Evolutionary conservation across 129 eudicot genomes (phyloP).

Genomic region (Silybum marianum): DNA sequence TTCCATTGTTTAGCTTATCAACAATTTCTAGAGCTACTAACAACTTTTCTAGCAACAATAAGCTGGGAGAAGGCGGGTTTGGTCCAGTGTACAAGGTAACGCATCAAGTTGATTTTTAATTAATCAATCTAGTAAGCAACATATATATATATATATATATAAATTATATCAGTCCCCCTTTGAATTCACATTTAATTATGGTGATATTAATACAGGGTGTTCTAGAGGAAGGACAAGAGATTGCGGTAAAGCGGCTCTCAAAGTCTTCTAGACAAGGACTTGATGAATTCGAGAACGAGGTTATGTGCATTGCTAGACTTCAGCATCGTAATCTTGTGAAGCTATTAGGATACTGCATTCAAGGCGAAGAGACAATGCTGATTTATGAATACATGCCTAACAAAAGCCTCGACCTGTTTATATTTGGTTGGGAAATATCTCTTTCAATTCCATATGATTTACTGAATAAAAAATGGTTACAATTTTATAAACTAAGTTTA

Average conservation of each 20-base stretch:
- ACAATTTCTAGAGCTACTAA: slow-evolving; percentile 25
- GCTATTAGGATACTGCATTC: slow-evolving; percentile 56
- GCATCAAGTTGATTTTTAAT: neutral
- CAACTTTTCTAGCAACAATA: slow-evolving; percentile 18
- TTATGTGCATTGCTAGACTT: slow-evolving; percentile 46
- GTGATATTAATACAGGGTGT: slow-evolving; percentile 44
- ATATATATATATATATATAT: no score
- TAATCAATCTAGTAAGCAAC: neutral
- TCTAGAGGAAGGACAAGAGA: slow-evolving; percentile 53
- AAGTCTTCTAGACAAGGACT: slow-evolving; percentile 55
- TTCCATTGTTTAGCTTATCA: slow-evolving; percentile 15
- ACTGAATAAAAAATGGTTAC: neutral
- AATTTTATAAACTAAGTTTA: neutral
- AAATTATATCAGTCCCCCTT: no score
- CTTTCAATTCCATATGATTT: neutral
- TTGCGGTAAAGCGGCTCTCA: slow-evolving; percentile 73
- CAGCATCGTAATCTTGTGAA: slow-evolving; percentile 60
- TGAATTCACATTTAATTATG: no score
- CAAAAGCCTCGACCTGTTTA: slow-evolving; percentile 56
- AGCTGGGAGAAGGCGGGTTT: slow-evolving; percentile 41
- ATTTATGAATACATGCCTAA: slow-evolving; percentile 74
- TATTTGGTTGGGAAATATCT: slow-evolving; percentile 48
- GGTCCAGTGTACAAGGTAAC: slow-evolving; percentile 29
- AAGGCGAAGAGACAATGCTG: slow-evolving; percentile 54
- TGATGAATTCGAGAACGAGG: slow-evolving; percentile 59